Evolutionary conservation across 2,329 filamentous ascomycete genomes (phyloP).

Genomic region (Sporothrix mexicana): DNA sequence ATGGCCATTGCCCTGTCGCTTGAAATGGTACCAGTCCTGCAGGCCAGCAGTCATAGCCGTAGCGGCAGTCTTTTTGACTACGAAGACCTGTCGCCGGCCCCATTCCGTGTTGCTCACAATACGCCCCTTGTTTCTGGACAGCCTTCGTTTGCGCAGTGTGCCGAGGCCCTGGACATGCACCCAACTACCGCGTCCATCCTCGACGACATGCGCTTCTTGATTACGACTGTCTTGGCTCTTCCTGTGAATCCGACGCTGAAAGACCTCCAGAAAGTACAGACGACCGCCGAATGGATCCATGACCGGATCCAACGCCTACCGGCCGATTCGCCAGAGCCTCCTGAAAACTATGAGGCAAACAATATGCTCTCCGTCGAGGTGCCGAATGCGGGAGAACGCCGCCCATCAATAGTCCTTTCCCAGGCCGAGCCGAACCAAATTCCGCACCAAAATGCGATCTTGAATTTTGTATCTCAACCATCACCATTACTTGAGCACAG

Average conservation of each 20-base stretch:
- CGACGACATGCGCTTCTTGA: constrained; percentile 57
- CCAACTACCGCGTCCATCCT: constrained; percentile 55
- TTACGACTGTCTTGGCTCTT: constrained; percentile 52
- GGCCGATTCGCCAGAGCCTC: constrained; percentile 31
- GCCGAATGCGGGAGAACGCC: not conserved
- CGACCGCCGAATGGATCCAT: constrained; percentile 50
- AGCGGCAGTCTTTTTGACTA: constrained; percentile 50
- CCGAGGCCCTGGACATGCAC: constrained; percentile 52
- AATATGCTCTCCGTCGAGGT: not conserved
- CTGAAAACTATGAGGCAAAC: not conserved
- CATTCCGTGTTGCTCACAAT: constrained; percentile 54
- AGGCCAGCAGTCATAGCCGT: constrained; percentile 38
- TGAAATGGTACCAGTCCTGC: constrained; percentile 52
- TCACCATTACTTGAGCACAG: not conserved
- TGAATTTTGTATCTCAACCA: not conserved
- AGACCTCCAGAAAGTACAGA: constrained; percentile 49
- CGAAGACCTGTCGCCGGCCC: constrained; percentile 46
- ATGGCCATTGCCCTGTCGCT: constrained; percentile 56
- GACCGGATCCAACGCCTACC: constrained; percentile 46
- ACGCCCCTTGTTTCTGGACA: constrained; percentile 54
- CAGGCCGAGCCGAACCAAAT: not conserved
- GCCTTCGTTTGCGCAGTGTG: constrained; percentile 51
- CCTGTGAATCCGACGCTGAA: constrained; percentile 45
- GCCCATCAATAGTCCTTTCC: not conserved
- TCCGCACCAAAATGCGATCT: not conserved